Percentiles rank a stretch among this genome's conserved stretches.
phyloP scores from a whole-genome alignment of 352 stramenopile genomes.

The Aphanomyces cochlioides region DNA sequence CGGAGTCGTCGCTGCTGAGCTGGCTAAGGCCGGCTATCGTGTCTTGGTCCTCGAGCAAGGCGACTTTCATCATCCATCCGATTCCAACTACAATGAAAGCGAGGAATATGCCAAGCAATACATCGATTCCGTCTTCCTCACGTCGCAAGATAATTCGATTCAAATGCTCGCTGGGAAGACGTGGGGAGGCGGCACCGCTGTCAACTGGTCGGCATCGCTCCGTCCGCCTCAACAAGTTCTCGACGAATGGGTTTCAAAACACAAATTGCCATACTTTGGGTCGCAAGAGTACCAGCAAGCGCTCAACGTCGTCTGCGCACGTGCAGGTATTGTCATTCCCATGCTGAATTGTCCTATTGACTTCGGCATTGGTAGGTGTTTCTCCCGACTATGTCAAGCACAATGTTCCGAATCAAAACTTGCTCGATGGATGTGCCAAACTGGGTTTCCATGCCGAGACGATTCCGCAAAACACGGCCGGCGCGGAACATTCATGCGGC shows the following conservation, averaged over 20 bases:
- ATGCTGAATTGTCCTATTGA: background rate
- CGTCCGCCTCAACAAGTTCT: constrained; percentile 32
- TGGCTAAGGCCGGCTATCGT: constrained; percentile 33
- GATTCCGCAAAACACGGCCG: constrained; percentile 33
- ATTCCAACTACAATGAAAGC: constrained; percentile 30
- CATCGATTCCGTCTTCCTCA: constrained; percentile 29
- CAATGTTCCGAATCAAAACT: constrained; percentile 34
- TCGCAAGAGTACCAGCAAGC: constrained; percentile 26
- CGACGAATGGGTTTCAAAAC: constrained; percentile 34
- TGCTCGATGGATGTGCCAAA: constrained; percentile 32
- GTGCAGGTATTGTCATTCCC: constrained; percentile 6
- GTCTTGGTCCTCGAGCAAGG: constrained; percentile 39
- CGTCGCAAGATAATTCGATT: constrained; percentile 32
- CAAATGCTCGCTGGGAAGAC: constrained; percentile 33
- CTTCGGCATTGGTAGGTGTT: constrained; percentile 2
- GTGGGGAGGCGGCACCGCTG: constrained; percentile 32
- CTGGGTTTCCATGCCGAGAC: constrained; percentile 32
- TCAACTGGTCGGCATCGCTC: constrained; percentile 36
- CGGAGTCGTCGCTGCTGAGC: constrained; percentile 26
- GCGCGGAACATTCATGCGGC: constrained; percentile 27
- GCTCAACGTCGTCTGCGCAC: constrained; percentile 29
- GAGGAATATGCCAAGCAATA: constrained; percentile 32
- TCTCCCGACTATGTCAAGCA: constrained; percentile 25
- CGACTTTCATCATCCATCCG: constrained; percentile 18
- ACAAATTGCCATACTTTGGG: constrained; percentile 34